A percentile compares a stretch with the other conserved stretches of the same genome.
Conservation (phyloP, 2,329 filamentous ascomycete genomes). For the Penicillium palitans region DNA sequence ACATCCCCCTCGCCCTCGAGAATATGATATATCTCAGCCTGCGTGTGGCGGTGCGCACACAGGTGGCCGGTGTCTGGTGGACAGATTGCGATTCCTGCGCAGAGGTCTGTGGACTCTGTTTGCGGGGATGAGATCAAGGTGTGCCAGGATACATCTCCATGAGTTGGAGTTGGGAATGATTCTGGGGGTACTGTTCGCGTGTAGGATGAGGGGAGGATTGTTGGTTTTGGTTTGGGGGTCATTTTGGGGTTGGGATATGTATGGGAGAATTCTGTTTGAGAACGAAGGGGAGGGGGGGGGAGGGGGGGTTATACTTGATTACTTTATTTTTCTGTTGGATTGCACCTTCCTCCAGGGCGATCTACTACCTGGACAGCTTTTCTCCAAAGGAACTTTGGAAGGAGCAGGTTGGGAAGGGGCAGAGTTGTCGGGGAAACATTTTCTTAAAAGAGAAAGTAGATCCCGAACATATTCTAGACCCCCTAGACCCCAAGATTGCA, state of each 20-base stretch:
- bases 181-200: constrained; percentile 1
- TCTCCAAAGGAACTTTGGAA: not conserved
- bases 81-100: constrained; percentile 20
- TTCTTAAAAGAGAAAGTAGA: not conserved
- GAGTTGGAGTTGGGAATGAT: constrained; percentile 10
- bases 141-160: constrained; percentile 38
- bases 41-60: too few species aligned
- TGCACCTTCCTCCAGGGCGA: not conserved
- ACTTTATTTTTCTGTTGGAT: too few species aligned
- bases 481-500: not conserved
- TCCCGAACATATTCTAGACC: not conserved
- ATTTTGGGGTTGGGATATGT: too few species aligned
- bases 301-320: not conserved
- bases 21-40: too few species aligned
- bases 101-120: constrained; percentile 32
- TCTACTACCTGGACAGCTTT: too few species aligned
- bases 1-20: too few species aligned
- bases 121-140: constrained; percentile 34
- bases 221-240: too few species aligned
- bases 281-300: not conserved
- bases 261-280: too few species aligned
- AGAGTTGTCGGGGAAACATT: not conserved
- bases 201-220: not conserved
- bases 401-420: not conserved
- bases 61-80: too few species aligned